Conservation (phyloP, 2,329 filamentous ascomycete species). For the Coniochaeta ligniaria region DNA sequence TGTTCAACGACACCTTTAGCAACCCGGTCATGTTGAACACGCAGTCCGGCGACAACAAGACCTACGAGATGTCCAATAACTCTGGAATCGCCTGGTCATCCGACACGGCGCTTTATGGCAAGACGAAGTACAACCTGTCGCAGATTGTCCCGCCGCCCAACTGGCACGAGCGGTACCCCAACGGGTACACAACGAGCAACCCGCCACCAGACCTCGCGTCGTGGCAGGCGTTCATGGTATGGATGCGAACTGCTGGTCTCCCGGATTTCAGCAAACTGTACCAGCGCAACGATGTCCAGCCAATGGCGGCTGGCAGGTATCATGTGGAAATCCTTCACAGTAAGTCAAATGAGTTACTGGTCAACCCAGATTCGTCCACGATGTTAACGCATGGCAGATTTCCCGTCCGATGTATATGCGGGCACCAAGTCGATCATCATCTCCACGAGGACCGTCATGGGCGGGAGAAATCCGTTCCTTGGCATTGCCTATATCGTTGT, state of each 20-base stretch:
- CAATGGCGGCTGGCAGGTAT: constrained; percentile 68
- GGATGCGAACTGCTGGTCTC: constrained; percentile 95
- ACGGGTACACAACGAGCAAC: constrained; percentile 58
- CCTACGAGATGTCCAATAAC: constrained; percentile 71
- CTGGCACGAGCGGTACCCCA: constrained; percentile 65
- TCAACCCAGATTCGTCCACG: constrained; percentile 7
- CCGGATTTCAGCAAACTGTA: constrained; percentile 94
- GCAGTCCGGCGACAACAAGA: constrained; percentile 24
- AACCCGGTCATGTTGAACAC: constrained; percentile 54
- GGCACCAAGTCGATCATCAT: constrained; percentile 88
- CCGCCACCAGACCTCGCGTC: constrained; percentile 65
- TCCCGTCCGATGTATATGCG: constrained; percentile 69
- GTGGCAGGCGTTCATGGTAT: constrained; percentile 88
- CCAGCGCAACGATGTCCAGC: constrained; percentile 65
- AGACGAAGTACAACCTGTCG: constrained; percentile 55
- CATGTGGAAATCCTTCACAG: constrained; percentile 69
- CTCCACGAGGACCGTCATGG: constrained; percentile 86
- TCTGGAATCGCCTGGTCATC: constrained; percentile 78
- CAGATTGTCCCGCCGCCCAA: constrained; percentile 79
- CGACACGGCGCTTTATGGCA: constrained; percentile 72
- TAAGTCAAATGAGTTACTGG: constrained; percentile 38
- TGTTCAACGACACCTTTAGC: constrained; percentile 89
- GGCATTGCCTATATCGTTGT: constrained; percentile 95
- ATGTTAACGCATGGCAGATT: constrained; percentile 48
- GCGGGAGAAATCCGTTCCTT: constrained; percentile 89